A percentile compares a stretch with the other conserved stretches of the same genome.
Conservation (phyloP, 768 basidiomycete species). For the Punctularia strigosozonata region DNA sequence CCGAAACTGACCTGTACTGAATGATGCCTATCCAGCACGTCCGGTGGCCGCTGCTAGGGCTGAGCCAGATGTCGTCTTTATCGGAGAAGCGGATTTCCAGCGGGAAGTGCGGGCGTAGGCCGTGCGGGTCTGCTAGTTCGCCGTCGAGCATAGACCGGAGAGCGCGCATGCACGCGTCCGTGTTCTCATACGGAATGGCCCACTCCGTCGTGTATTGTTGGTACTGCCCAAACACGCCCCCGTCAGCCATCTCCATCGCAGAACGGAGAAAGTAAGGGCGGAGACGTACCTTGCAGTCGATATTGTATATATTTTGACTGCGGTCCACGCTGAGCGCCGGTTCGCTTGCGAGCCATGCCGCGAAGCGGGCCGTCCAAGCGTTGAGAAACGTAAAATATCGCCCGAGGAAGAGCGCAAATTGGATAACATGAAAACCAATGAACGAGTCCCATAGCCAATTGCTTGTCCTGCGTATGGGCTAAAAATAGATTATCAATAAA, state of each 20-base stretch:
- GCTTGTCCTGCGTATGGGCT: conserved; percentile 41
- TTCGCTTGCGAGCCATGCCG: conserved; percentile 53
- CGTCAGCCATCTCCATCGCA: too few relatives aligned
- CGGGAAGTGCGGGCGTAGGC: conserved; percentile 82
- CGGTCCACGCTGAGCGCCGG: conserved; percentile 58
- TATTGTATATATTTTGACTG: conserved; percentile 78
- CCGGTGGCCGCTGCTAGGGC: conserved; percentile 66
- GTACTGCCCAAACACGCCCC: conserved; percentile 36
- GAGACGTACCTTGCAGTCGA: conserved; percentile 76
- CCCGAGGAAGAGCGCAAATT: conserved; percentile 72
- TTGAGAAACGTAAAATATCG: conserved; percentile 55
- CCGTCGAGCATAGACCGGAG: conserved; percentile 59
- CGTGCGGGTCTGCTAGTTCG: conserved; percentile 56
- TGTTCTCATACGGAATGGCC: conserved; percentile 68
- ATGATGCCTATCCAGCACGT: conserved; percentile 96
- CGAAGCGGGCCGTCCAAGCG: conserved; percentile 47
- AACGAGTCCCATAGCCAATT: conserved; percentile 64
- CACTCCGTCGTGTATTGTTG: conserved; percentile 94
- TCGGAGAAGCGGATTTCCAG: conserved; percentile 87
- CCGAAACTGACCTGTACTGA: conserved; percentile 94
- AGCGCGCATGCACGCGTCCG: conserved; percentile 57
- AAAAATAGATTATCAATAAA: conserved; percentile 6
- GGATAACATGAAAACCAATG: conserved; percentile 71
- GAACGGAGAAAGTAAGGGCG: not conserved
- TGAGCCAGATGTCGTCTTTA: conserved; percentile 88